Evolutionary conservation across 768 basidiomycete species (phyloP), one percentile per base, ranked within the genome.

Genomic region (Calocybe indica): DNA sequence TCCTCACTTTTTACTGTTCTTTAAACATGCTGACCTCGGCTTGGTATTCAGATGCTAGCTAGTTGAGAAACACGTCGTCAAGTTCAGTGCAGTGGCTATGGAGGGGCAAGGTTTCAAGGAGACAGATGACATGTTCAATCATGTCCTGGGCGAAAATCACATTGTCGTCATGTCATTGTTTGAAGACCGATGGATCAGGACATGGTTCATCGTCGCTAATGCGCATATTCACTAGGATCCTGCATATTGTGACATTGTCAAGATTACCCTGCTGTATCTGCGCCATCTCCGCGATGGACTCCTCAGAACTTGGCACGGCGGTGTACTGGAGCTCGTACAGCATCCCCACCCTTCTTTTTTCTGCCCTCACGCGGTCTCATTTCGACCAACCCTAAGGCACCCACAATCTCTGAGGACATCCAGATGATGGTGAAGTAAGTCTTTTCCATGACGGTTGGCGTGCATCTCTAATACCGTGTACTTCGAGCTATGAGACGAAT

Each of bases 71-170:
- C 86, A 93, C 45, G 79, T 93, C 36, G 76, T 98, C 61, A 96
- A 98, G 64, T 99, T 94, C 71, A 89, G 85, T 61, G 79, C 88
- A 34, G 77, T 93, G 52, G 95, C 94, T n/a, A 87, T 97, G 80
- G 88, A 92, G 57, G 82, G 92, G 28, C 81, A 85, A 43, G 92
- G 94, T 63, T 92, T 93, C 71, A 92, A 92, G 75, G 92, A 93
- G 70, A 95, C 92, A 12, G 93, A 98, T 59, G 95, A 97, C 71
- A 94, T 98, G 93, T 98, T 97, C 79, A 96, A 97, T 61, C 92
- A 96, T 31, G 92, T 98, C 46, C 79, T 97, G 56, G 87, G 88
- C 52, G 90, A 92, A 63, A 95, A 98, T 66, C 82, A 97, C 60
- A 89, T 98, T 53, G 92, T 92, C 40, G 82, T 92, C 53, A 72